Base-by-base conservation (phyloP, 345 rosid genomes). In the Eucalyptus curtisii region DNA sequence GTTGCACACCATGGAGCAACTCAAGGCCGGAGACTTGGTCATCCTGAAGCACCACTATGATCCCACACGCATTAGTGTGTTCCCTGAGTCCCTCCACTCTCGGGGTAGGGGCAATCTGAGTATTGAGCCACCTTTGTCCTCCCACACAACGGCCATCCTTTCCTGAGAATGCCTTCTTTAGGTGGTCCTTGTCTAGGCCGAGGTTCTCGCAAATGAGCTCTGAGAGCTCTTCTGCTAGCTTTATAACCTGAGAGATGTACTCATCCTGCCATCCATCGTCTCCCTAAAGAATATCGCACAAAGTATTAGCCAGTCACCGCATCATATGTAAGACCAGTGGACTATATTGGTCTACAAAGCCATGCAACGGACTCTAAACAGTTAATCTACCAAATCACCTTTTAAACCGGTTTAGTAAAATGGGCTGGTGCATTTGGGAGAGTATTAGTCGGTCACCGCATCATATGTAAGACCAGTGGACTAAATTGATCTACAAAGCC, bases 11-110 rank as follows among this genome's bases (percentile, higher is more conserved):
- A 87, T 92, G 95, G 14, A 90, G 81, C 93, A 97, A 95, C 86
- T 96, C 93, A 15, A 97, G 98, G 59, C 96, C 98, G 4, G 95
- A 96, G 57, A 97, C 96, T 66, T 92, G 95, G 79, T 96, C 96
- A 90, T 95, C 98, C 84, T 96, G 99, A 87, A 95, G 93, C 89
- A 96, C 86, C 85, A 95, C 91, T 85, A 96, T 95, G 95, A 97
- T 96, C 84, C 98, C 99, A 6, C 98, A 98, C 0, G 97, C 98
- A 90, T 95, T 98, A 0, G 96, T 93, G 90, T 96, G 99, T 90
- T 96, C 97, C 89, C 97, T 87, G 13, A 96, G 96, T n/a, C 99
- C 99, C 93, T 96, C 91, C 76, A 95, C 93, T 49, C 93, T 95
- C 92, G 4, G 98, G 97, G 30, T 88, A 89, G 33, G 97, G 95